Conservation (phyloP, 2,329 filamentous ascomycete genomes). For the Chaetomium globosum region DNA sequence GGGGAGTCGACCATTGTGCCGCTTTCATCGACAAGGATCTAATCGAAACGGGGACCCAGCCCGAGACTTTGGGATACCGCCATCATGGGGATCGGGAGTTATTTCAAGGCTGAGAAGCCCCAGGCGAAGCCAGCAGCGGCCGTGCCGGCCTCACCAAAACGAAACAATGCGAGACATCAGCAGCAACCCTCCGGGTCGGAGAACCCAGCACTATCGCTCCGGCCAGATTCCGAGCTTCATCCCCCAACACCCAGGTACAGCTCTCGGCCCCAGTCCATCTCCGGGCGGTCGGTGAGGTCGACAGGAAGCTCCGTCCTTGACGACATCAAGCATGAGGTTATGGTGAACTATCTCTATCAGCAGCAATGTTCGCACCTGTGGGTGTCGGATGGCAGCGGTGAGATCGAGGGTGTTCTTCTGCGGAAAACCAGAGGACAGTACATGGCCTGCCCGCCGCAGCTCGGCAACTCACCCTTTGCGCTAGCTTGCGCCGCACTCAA, state of each 20-base stretch:
- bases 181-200: slow-evolving; percentile 42
- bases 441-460: slow-evolving; percentile 69
- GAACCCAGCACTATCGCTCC: slow-evolving; percentile 40
- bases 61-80: slow-evolving; percentile 12
- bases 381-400: slow-evolving; percentile 69
- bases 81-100: slow-evolving; percentile 63
- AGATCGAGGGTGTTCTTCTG: slow-evolving; percentile 72
- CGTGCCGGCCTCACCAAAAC: slow-evolving; percentile 11
- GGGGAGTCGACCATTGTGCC: neutral
- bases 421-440: slow-evolving; percentile 69
- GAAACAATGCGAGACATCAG: slow-evolving; percentile 27
- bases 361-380: slow-evolving; percentile 75
- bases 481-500: slow-evolving; percentile 69
- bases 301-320: slow-evolving; percentile 61
- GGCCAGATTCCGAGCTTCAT: slow-evolving; percentile 51
- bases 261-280: slow-evolving; percentile 57
- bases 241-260: slow-evolving; percentile 52
- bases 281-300: slow-evolving; percentile 52
- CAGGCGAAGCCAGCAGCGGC: slow-evolving; percentile 28
- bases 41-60: slow-evolving; percentile 13
- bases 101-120: slow-evolving; percentile 61
- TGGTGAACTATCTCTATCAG: slow-evolving; percentile 82
- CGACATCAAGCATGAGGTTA: slow-evolving; percentile 78
- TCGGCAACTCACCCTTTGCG: slow-evolving; percentile 65
- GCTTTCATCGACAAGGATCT: slow-evolving; percentile 10